Conservation (phyloP, 306 rosid genomes). For the Ceratonia siliqua region DNA sequence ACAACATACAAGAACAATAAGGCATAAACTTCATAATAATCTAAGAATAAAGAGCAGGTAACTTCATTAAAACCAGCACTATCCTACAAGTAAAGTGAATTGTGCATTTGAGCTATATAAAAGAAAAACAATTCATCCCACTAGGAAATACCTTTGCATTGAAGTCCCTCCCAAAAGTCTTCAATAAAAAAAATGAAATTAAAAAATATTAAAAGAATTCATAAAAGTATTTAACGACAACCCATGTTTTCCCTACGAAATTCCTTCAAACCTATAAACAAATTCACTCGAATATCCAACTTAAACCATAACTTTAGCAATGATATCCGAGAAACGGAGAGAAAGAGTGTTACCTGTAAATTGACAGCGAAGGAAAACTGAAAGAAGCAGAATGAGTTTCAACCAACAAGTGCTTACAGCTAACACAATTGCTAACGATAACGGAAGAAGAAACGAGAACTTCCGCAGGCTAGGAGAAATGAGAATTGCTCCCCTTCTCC, state of each 20-base stretch:
- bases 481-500: background rate
- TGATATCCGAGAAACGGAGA: background rate
- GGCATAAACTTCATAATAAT: conserved; percentile 32
- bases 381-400: conserved; percentile 28
- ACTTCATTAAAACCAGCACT: conserved; percentile 3
- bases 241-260: conserved; percentile 10
- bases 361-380: background rate
- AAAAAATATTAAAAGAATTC: background rate
- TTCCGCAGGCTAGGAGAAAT: background rate
- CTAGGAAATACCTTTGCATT: background rate
- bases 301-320: background rate
- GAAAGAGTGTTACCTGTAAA: conserved; percentile 19
- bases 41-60: conserved; percentile 30
- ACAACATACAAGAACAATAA: conserved; percentile 30
- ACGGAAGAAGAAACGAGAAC: background rate
- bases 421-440: background rate
- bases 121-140: background rate
- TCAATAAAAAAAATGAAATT: background rate
- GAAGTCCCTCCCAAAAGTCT: background rate
- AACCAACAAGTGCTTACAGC: background rate
- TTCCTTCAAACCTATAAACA: conserved; percentile 6
- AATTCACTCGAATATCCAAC: background rate
- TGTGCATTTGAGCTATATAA: background rate
- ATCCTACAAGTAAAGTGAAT: conserved; percentile 28
- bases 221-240: background rate